A percentile compares a stretch with the other conserved stretches of the same genome.
These are phyloP conservation scores for Capsella rubella DNA, from an alignment of 441 rosid species.

Conservation along the genomic window DNA sequence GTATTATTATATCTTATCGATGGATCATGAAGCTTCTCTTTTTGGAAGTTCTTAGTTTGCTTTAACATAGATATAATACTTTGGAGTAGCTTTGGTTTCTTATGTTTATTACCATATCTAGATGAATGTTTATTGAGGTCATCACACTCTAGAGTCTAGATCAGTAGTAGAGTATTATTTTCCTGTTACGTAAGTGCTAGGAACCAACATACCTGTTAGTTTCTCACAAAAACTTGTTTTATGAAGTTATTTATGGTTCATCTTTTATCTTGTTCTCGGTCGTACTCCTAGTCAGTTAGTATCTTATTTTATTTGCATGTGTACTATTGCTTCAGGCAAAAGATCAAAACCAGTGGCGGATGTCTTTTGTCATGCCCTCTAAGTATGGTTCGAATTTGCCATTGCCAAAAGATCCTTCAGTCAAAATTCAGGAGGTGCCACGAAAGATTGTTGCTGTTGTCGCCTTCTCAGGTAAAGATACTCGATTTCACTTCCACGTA, in stretches of 20 bases:
- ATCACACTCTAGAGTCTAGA: constrained; percentile 2
- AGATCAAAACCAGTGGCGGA: constrained; percentile 75
- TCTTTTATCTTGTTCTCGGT: neutral
- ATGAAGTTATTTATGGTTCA: neutral
- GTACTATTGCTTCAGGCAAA: constrained; percentile 49
- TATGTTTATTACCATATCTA: neutral
- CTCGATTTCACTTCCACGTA: constrained; percentile 16
- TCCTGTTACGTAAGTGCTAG: neutral
- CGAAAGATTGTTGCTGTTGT: constrained; percentile 74
- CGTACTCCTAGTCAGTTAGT: neutral
- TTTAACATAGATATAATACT: neutral
- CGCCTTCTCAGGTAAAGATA: constrained; percentile 78
- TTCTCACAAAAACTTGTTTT: neutral
- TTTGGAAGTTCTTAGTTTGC: neutral
- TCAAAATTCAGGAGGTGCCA: constrained; percentile 75
- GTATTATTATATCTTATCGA: constrained; percentile 42
- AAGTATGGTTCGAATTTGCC: constrained; percentile 85
- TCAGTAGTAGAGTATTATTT: constrained; percentile 1
- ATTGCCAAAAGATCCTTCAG: constrained; percentile 72
- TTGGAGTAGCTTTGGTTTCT: constrained; percentile 14
- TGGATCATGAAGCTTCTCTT: constrained; percentile 5
- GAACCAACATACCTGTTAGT: neutral
- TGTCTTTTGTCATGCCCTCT: constrained; percentile 94
- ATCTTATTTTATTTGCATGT: constrained; percentile 15
- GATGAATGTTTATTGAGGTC: neutral